Base-by-base conservation (phyloP, 257 asterid genomes). In the Solanum commersonii region DNA sequence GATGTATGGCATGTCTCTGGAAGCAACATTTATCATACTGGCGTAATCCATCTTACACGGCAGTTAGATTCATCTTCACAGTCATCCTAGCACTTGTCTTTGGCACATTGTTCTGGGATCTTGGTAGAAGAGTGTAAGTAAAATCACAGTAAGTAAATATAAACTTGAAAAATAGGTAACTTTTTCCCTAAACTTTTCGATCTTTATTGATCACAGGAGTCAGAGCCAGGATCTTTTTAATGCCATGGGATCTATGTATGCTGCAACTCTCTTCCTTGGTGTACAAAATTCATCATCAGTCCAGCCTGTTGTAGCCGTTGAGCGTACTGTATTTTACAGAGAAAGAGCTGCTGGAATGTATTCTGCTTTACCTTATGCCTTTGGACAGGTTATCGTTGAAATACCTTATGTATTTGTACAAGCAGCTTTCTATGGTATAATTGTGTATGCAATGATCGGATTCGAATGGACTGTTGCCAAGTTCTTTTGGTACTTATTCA, bases 311-410 rank as follows among this genome's bases (percentile, higher is more conserved):
- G 92, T 93, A n/a, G 88, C 90, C 7, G 83, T 91, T 25, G 95
- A 93, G 83, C 87, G 95, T 83, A 90, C 91, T 2, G 93, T 91
- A 15, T 93, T 91, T 87, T 92, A 93, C 63, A 91, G 95, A 87
- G 95, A 93, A 87, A 86, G 92, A 89, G 94, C 94, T 5, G 93
- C 95, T 6, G 95, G 95, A 59, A 93, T 93, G 95, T 92, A 92
- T 86, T 92, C 94, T 46, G 91, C 93, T 83, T 60, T 93, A 89
- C 93, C 95, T 5, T 93, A 93, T 68, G 94, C 95, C 65, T 71
- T 92, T 68, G 90, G 91, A 79, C 94, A 93, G 94, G 93, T 88
- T 40, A 9, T 40, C 0, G 88, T 93, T 35, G 95, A 93, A 88
- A 25, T 93, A 44, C 95, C 95, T 4, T 93, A 93, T 33, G 25